Evolutionary conservation across 176 grass and related monocot species (phyloP).

Genomic region (Paspalum notatum): DNA sequence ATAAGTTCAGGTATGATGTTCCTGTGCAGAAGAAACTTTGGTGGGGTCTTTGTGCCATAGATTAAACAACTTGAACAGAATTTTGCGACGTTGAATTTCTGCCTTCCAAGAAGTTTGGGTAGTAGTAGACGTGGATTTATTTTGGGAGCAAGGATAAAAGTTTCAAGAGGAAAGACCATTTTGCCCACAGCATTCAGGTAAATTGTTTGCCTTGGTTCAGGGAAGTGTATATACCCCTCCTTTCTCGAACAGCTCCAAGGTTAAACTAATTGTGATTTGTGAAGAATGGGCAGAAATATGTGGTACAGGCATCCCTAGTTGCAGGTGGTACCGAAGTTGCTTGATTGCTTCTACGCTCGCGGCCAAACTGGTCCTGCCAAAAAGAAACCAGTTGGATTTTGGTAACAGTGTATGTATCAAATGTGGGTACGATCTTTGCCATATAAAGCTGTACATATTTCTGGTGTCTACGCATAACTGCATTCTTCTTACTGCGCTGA

Average conservation of each 20-base stretch:
- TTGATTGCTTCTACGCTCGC: neutral
- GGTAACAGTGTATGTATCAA: slow-evolving; percentile 2
- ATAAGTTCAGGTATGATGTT: neutral
- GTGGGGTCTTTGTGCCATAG: neutral
- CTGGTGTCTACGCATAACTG: neutral
- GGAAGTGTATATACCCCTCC: neutral
- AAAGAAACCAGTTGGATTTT: slow-evolving; percentile 3
- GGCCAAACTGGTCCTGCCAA: neutral
- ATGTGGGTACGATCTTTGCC: slow-evolving; percentile 7
- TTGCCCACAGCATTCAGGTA: neutral
- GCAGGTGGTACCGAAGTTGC: neutral
- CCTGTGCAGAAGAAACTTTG: neutral
- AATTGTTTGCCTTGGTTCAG: neutral
- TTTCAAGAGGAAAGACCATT: neutral
- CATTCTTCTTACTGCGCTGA: neutral
- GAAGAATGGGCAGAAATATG: neutral
- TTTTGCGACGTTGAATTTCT: neutral
- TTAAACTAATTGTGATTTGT: neutral
- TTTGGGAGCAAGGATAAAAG: neutral
- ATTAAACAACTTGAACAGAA: neutral
- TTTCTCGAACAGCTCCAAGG: slow-evolving; percentile 3
- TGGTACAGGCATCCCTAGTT: neutral
- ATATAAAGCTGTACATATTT: slow-evolving; percentile 27
- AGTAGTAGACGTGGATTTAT: neutral
- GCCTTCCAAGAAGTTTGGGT: neutral